A percentile compares a stretch with the other conserved stretches of the same genome.
Evolutionary conservation across 805 yeast species (phyloP).

Genomic region (Debaryomyces maramus): DNA sequence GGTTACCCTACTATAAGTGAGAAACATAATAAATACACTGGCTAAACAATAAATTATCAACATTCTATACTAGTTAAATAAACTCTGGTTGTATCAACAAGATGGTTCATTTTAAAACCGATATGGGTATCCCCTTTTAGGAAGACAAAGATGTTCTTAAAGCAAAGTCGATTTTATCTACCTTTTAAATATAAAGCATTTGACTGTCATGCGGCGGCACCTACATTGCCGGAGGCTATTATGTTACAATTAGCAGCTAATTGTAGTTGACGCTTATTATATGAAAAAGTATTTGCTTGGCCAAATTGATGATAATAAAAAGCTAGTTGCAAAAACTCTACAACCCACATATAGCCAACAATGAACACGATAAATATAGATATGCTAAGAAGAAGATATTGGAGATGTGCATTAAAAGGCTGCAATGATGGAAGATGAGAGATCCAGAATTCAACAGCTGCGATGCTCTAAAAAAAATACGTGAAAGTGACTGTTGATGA

Average conservation of each 20-base stretch:
- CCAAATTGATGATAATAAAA: neutral
- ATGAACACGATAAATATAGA: neutral
- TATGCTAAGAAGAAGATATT: neutral
- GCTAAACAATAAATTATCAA: no score
- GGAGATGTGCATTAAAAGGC: neutral
- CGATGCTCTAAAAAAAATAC: neutral
- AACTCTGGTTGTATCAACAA: no score
- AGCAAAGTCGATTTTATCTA: neutral
- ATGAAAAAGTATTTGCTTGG: neutral
- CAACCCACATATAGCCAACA: neutral
- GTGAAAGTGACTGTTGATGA: neutral
- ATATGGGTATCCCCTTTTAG: neutral
- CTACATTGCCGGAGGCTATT: neutral
- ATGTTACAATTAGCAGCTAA: neutral
- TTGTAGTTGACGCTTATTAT: neutral
- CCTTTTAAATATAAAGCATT: neutral
- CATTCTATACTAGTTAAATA: no score
- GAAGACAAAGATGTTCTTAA: neutral
- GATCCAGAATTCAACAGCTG: neutral
- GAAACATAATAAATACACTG: no score
- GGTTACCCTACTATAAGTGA: no score
- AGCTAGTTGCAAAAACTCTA: neutral
- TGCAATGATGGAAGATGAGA: neutral
- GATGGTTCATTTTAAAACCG: neutral
- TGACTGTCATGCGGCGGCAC: neutral